Evolutionary conservation across 345 rosid species (phyloP), one percentile per base, ranked within the genome.

Genomic region (Cardamine chenopodiifolia): DNA sequence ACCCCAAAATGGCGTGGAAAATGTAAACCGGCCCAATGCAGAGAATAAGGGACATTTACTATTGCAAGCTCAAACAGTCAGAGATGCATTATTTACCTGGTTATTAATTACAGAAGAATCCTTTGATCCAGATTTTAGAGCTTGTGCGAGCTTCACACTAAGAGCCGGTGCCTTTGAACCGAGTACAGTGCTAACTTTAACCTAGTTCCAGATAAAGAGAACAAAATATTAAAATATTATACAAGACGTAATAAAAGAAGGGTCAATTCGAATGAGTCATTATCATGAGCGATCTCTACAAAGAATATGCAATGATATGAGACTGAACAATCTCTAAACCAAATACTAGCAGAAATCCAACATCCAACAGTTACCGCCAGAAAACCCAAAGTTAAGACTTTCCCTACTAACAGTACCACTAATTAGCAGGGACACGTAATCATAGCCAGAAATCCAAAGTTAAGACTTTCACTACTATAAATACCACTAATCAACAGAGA

Each of bases 111-210:
- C 77, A 26, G 93, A 75, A 70, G 82, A 70, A 76, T 77, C 86
- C 83, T 85, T 86, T 59, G 82, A 73, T 79, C 81, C 82, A 71
- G 85, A 78, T 60, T 73, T 74, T 59, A 75, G 80, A 70, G 85
- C 92, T 50, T 79, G 82, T 39, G 82, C 79, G 68, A 92, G 89
- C 79, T 87, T 88, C 82, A 96, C 91, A 35, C 82, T 83, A 76
- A 92, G 79, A 58, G 94, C 82, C 60, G 99, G 99, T 73, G 93
- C 87, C 79, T 77, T 87, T 54, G 96, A 86, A 68, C 96, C 95
- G 39, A 92, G 89, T 7, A 85, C 96, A 25, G 98, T 92, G 80
- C 81, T 88, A 66, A 96, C 97, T 80, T 70, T 86, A 75, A 92
- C 96, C 99, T 96, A 85, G 65, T 76, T 4, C 76, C 47, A 49